phyloP scores from a whole-genome alignment of 23 red algal genomes.

The Cyanidiococcus yangmingshanensis region DNA sequence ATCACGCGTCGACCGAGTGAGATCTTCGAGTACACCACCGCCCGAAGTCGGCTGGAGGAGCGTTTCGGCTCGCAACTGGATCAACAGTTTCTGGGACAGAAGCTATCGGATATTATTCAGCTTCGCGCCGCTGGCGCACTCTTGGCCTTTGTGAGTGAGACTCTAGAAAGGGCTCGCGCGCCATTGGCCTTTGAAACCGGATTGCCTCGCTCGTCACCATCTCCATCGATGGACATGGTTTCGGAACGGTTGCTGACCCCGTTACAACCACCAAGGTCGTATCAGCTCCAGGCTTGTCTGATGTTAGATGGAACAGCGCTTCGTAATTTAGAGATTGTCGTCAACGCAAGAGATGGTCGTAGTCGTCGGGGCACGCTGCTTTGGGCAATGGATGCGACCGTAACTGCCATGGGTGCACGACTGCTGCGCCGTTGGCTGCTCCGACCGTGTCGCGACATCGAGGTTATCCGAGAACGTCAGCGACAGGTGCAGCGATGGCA shows the following conservation, averaged over 20 bases:
- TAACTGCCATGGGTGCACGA: conserved; percentile 59
- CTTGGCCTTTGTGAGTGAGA: conserved; percentile 9
- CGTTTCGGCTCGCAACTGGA: conserved; percentile 3
- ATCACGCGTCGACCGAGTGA: neutral
- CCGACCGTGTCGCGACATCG: conserved; percentile 26
- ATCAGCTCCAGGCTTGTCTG: neutral
- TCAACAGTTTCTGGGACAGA: neutral
- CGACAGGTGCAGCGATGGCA: conserved; percentile 34
- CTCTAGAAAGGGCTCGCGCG: neutral
- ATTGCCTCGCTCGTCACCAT: neutral
- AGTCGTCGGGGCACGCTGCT: conserved; percentile 41
- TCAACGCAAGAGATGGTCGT: conserved; percentile 45
- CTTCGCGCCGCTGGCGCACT: neutral
- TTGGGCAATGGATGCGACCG: conserved; percentile 65
- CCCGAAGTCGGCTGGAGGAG: neutral
- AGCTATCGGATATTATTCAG: neutral
- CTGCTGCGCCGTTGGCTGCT: conserved; percentile 68
- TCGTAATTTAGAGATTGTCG: conserved; percentile 62
- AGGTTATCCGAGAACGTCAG: conserved; percentile 36
- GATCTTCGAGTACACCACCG: neutral
- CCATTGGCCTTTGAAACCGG: neutral
- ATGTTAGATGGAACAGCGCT: conserved; percentile 52
- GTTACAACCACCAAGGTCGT: neutral
- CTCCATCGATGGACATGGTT: neutral
- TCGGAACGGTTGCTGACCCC: neutral